Conservation (phyloP, 2,329 filamentous ascomycete genomes). For the Penicillium janthinellum region DNA sequence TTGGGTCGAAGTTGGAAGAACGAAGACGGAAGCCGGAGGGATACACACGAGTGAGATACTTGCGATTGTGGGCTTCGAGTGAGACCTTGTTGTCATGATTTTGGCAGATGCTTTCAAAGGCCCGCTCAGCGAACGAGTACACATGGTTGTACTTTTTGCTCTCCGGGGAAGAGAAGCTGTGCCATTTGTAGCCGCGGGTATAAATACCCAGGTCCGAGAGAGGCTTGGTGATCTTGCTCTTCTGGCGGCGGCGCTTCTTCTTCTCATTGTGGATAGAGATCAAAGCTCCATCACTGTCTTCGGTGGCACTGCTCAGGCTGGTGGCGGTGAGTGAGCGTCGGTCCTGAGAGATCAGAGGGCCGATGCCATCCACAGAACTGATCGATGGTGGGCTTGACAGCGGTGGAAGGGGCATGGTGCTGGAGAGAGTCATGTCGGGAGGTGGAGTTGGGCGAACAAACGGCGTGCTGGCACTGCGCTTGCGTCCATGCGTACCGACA, state of each 20-base stretch:
- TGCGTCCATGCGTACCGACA: conserved; percentile 45
- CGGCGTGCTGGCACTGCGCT: conserved; percentile 76
- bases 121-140: conserved; percentile 89
- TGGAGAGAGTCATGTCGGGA: conserved; percentile 54
- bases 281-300: conserved; percentile 71
- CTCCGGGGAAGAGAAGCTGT: conserved; percentile 73
- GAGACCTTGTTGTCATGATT: conserved; percentile 74
- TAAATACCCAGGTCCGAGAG: conserved; percentile 85
- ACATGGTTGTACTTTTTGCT: conserved; percentile 92
- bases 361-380: conserved; percentile 50
- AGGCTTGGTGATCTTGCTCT: conserved; percentile 82
- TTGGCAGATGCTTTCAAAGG: conserved; percentile 78
- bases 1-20: conserved; percentile 92
- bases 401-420: conserved; percentile 49
- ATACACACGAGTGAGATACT: conserved; percentile 91
- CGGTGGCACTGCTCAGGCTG: conserved; percentile 63
- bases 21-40: conserved; percentile 78
- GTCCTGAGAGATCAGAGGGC: conserved; percentile 54
- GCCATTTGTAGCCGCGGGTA: conserved; percentile 77
- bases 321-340: conserved; percentile 56
- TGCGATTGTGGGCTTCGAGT: conserved; percentile 87
- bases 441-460: conserved; percentile 64
- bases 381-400: conserved; percentile 58
- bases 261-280: conserved; percentile 58
- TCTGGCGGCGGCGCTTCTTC: conserved; percentile 56